Conservation (phyloP, 2,329 filamentous ascomycete genomes). For the Ophiocordyceps australis region DNA sequence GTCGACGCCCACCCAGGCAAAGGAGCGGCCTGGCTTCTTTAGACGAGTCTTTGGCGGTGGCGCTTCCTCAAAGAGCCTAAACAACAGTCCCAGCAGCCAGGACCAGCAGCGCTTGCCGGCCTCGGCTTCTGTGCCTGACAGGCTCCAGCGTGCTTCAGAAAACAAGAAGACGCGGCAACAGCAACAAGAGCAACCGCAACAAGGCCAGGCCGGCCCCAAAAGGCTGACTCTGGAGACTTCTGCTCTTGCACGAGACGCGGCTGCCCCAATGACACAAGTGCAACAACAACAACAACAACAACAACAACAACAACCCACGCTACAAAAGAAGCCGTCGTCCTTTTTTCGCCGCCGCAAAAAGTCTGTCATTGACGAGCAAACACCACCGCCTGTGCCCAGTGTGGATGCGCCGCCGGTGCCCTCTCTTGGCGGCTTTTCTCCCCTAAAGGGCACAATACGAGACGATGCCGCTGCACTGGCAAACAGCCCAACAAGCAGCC, state of each 20-base stretch:
- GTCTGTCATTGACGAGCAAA: constrained; percentile 55
- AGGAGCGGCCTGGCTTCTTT: constrained; percentile 77
- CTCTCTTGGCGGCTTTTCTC: no score
- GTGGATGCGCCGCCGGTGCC: constrained; percentile 22
- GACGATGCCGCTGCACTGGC: constrained; percentile 12
- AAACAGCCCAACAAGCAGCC: constrained; percentile 55
- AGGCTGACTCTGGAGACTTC: constrained; percentile 23
- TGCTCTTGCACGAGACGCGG: no score
- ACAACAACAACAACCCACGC: constrained; percentile 28
- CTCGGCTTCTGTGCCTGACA: constrained; percentile 12
- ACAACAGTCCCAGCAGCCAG: constrained; percentile 2
- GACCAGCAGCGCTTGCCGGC: neutral
- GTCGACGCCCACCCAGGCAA: no score
- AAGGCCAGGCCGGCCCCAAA: constrained; percentile 15
- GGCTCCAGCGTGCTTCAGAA: constrained; percentile 14
- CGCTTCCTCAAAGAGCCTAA: constrained; percentile 38
- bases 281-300: no score
- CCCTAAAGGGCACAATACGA: constrained; percentile 12
- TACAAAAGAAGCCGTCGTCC: constrained; percentile 84
- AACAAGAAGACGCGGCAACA: no score
- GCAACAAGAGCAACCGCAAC: constrained; percentile 12
- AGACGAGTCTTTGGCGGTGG: constrained; percentile 63
- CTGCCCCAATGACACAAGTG: no score
- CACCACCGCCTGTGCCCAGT: constrained; percentile 38
- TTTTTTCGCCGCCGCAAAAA: constrained; percentile 93